These are phyloP conservation scores for Linnemannia hyalina DNA, from an alignment of 192 early-diverging fungal species.

Conservation along the genomic window DNA sequence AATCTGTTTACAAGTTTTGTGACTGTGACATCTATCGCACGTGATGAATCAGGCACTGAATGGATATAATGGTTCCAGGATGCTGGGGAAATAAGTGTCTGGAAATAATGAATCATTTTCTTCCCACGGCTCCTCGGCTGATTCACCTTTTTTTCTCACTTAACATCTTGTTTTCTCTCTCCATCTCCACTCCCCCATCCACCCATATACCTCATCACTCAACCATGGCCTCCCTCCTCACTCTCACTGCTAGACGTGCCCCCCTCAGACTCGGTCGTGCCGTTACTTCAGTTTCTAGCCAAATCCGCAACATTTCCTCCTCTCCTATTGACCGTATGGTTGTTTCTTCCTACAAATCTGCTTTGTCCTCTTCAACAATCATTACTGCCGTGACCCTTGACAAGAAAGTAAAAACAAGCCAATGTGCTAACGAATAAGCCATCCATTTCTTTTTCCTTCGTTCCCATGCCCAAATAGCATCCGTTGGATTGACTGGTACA, in stretches of 20 bases:
- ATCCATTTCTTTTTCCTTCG: neutral
- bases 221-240: constrained; percentile 37
- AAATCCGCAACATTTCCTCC: constrained; percentile 35
- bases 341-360: no score
- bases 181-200: constrained; percentile 2
- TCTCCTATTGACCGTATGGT: constrained; percentile 45
- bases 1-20: neutral
- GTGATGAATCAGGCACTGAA: neutral
- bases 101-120: neutral
- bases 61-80: neutral
- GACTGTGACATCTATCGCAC: neutral
- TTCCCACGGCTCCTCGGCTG: neutral
- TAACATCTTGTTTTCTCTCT: neutral
- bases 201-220: constrained; percentile 1
- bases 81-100: neutral
- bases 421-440: neutral
- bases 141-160: neutral
- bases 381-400: no score
- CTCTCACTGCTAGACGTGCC: constrained; percentile 26
- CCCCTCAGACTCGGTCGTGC: constrained; percentile 21
- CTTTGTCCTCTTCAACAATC: neutral
- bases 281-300: constrained; percentile 17
- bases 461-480: constrained; percentile 13
- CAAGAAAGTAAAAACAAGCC: neutral
- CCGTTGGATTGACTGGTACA: constrained; percentile 45